Evolutionary conservation across 1,284 basidiomycete species (phyloP), one percentile per base, ranked within the genome.

Genomic region (Agroathelia rolfsii): DNA sequence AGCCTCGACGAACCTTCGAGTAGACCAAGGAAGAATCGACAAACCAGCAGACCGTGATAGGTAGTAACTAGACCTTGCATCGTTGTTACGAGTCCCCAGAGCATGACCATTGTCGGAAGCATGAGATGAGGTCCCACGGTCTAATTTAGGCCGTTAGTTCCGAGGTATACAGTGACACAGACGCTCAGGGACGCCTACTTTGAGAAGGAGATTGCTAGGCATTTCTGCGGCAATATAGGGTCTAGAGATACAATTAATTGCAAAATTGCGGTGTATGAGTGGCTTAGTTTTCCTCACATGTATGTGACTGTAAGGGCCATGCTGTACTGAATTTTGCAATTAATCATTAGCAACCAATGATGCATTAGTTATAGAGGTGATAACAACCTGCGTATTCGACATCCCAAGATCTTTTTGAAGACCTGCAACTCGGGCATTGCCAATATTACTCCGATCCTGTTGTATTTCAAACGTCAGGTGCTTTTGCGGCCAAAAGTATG

Each of bases 11-110:
- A 42, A 39, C n/a, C 77, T 61, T 80, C 75, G 24, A 71, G 43
- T 9, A 78, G 47, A 4, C 78, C 78, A 10, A 81, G 55, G 51
- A 80, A 76, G 53, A 81, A 76, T 2, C 79, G 66, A 28, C 69
- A 70, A 2, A 59, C 66, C 6, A 79, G 55, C 5, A 61, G 49
- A n/a, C 61, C 59, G 17, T 53, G 49, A 45, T 60, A 58, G 21
- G 56, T 53, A 11, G 56, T 55, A 6, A 57, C 53, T 13, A 28
- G 6, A 56, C 2, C 51, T 51, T 4, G 56, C 51, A 10, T 52
- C 52, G 12, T 52, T 54, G 42, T 56, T 56, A 41, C 56, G 55
- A 14, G 51, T 44, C n/a, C 53, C 56, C 36, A 57, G n/a, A n/a
- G n/a, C n/a, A n/a, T n/a, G n/a, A n/a, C n/a, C 54, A 3, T 52